phyloP scores from a whole-genome alignment of 371 early-diverging fungal genomes.

The Batrachochytrium dendrobatidis region DNA sequence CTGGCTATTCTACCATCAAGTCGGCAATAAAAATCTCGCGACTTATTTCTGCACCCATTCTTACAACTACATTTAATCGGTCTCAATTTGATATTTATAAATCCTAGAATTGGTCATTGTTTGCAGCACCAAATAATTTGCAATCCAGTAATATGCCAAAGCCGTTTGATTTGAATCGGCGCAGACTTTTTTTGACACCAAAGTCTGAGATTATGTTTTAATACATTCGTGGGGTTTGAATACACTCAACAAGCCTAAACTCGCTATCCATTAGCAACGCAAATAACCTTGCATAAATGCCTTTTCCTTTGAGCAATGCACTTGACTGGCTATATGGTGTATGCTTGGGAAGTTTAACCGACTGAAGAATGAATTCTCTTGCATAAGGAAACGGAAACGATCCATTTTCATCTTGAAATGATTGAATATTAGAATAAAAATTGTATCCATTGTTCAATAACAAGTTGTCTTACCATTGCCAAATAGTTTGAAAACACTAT shows the following conservation, averaged over 20 bases:
- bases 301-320: neutral
- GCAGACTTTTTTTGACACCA: neutral
- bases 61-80: too few relatives aligned
- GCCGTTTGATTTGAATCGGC: neutral
- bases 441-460: constrained; percentile 53
- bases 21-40: too few relatives aligned
- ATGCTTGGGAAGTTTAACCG: constrained; percentile 3
- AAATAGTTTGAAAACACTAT: constrained; percentile 54
- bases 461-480: constrained; percentile 33
- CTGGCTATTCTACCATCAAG: too few relatives aligned
- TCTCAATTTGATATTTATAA: too few relatives aligned
- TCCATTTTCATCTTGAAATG: neutral
- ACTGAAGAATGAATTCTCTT: constrained; percentile 19
- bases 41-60: too few relatives aligned
- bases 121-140: neutral
- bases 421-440: constrained; percentile 44
- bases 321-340: neutral
- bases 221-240: neutral
- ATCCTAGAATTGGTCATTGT: neutral
- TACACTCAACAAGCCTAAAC: constrained; percentile 17
- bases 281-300: constrained; percentile 21
- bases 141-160: neutral
- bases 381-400: constrained; percentile 9
- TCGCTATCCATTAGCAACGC: constrained; percentile 26
- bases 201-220: neutral